Base-by-base conservation (phyloP, 1,139 yeast genomes). In the Lodderomyces margitis region DNA sequence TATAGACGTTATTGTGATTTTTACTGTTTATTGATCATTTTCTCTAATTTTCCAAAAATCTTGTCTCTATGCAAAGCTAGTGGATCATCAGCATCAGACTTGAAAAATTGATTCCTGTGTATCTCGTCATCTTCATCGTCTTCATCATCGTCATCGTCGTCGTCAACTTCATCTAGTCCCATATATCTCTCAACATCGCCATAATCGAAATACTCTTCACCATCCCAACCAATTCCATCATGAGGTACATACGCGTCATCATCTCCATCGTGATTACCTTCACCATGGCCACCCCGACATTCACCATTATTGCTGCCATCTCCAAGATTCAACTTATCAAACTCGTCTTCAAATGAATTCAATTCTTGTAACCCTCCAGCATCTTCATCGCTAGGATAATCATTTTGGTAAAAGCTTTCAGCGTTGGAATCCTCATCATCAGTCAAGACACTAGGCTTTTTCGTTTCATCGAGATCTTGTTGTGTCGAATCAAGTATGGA, bases 301-400 rank as follows among this genome's bases (percentile, higher is more conserved):
- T 58, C 45, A 36, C 38, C 44, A 5, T 40, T 39, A 11, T 38
- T 40, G 11, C 50, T 55, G 12, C 51, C 55, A 25, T 53, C 54
- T 23, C 49, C 54, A 11, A 50, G 53, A 35, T 49, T 46, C 33
- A 50, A 53, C 14, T 51, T 45, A 38, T 67, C 68, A 36, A 25
- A 21, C 3, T 61, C 69, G 27, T 62, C 72, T 25, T 64, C 70
- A 43, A 59, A 69, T 28, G 69, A 60, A 19, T 58, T 44, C 6
- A 43, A 38, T 11, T 39, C 43, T 40, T 60, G 59, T 31, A 45
- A 54, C 0, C 57, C 63, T 2, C 66, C 72, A 4, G 78, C 87
- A 54, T 85, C 92, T 53, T 87, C 96, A 55, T 88, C 96, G 42
- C 88, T 95, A 0, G 98, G 98, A 56, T 92, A 92, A 56, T 92